phyloP scores from a whole-genome alignment of 1,284 basidiomycete genomes.

The Rhodofomes roseus region DNA sequence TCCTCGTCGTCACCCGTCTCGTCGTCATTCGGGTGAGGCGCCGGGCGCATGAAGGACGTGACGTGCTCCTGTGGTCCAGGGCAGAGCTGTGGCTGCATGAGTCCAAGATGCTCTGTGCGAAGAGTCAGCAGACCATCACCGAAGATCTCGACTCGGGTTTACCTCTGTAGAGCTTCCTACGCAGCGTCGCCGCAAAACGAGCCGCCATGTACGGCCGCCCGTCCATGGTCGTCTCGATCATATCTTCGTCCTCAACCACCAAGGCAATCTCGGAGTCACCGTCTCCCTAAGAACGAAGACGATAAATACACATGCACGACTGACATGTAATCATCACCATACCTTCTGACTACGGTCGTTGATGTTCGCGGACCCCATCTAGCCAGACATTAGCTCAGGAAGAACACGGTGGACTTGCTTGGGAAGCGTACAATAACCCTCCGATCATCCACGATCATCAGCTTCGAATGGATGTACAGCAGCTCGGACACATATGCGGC shows the following conservation, averaged over 20 bases:
- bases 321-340: background rate
- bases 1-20: slow-evolving; percentile 62
- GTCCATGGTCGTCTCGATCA: slow-evolving; percentile 77
- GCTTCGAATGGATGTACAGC: slow-evolving; percentile 76
- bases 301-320: background rate
- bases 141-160: too few relatives aligned
- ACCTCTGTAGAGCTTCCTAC: slow-evolving; percentile 74
- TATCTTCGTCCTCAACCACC: slow-evolving; percentile 84
- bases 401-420: background rate
- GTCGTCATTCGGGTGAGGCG: slow-evolving; percentile 66
- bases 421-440: slow-evolving; percentile 69
- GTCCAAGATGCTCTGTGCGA: slow-evolving; percentile 81
- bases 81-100: slow-evolving; percentile 62
- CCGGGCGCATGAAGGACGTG: slow-evolving; percentile 75
- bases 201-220: slow-evolving; percentile 66
- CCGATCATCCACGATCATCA: slow-evolving; percentile 93
- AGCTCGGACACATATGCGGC: slow-evolving; percentile 79
- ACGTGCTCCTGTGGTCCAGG: slow-evolving; percentile 35
- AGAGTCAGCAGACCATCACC: background rate
- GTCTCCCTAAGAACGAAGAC: slow-evolving; percentile 54
- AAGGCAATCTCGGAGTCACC: slow-evolving; percentile 93
- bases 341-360: slow-evolving; percentile 84
- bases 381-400: background rate
- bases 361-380: slow-evolving; percentile 88
- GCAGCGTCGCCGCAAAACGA: slow-evolving; percentile 75